A percentile compares a stretch with the other conserved stretches of the same genome.
Conservation (phyloP, 306 rosid species). For the Biancaea sappan region DNA sequence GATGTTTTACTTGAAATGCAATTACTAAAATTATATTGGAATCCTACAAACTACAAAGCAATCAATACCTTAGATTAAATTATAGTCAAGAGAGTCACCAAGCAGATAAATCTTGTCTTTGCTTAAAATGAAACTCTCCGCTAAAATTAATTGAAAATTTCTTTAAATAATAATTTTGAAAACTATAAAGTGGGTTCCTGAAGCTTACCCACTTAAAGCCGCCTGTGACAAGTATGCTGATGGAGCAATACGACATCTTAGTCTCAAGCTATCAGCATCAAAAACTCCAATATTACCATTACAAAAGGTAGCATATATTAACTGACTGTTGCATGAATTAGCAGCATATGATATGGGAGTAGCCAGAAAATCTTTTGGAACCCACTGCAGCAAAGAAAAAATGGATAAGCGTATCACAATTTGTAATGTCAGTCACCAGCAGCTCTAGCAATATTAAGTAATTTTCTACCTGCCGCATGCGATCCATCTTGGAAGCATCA, state of each 20-base stretch:
- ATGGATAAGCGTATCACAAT: conserved; percentile 18
- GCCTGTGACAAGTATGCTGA: conserved; percentile 61
- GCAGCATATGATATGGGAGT: conserved; percentile 76
- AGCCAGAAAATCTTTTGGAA: conserved; percentile 74
- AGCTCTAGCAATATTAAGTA: conserved; percentile 22
- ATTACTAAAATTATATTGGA: neutral
- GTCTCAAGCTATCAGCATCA: conserved; percentile 74
- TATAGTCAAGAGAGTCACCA: neutral
- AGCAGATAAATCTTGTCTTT: neutral
- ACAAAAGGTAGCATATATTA: conserved; percentile 64
- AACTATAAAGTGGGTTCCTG: conserved; percentile 14
- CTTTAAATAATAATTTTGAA: neutral
- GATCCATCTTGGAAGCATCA: conserved; percentile 88
- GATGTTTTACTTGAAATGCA: neutral
- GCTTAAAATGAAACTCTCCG: neutral
- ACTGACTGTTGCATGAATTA: conserved; percentile 75
- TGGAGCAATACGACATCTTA: conserved; percentile 83
- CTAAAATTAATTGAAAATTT: neutral
- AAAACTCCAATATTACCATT: conserved; percentile 85
- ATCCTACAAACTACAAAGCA: conserved; percentile 24
- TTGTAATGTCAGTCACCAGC: neutral
- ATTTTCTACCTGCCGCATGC: conserved; percentile 70
- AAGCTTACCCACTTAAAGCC: conserved; percentile 62
- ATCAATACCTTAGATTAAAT: neutral
- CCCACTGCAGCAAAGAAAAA: conserved; percentile 65